Base-by-base conservation (phyloP, 495 filamentous ascomycete species). In the Lasiosphaeria ovina region DNA sequence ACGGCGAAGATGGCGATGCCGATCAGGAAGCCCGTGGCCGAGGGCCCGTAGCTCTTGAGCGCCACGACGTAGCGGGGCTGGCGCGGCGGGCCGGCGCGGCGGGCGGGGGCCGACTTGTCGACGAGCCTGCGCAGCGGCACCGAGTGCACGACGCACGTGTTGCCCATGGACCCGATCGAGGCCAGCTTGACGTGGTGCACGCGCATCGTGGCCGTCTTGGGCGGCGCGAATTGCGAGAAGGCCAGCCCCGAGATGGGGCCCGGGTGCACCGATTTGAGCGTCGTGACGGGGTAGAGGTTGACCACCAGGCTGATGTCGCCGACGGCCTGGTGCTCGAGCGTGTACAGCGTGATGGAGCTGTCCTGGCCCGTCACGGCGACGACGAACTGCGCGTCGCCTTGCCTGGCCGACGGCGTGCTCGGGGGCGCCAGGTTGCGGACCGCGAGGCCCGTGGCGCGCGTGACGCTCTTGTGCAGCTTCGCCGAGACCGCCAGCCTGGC, bases 301-400 rank as follows among this genome's bases (percentile, higher is more conserved):
- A 77, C 59, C 45, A 87, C 72, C 42, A 83, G 85, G 47, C 83
- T 78, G 55, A 81, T 67, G 35, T 65, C 70, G 44, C 62, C 69
- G 33, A 76, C 65, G 38, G 71, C 63, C 58, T 79, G 75, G 34
- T 81, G 79, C 36, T 94, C 86, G 42, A 96, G 69, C 3, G 89
- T 91, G 67, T 89, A 85, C 38, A 96, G 74, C 9, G 85, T 82
- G 63, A 97, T 87, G 16, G 90, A 91, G 64, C 85, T 84, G 68
- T 96, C 91, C 62, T 90, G 89, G 14, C 88, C 91, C 3, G 91
- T 88, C 33, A 93, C 84, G 34, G 94, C 93, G 60, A 97, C 79
- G 66, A 86, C 83, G 57, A 88, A 87, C 72, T 96, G 90, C 61
- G 86, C 81, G 58, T 87, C 83, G 56, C 77, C 78, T 40, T 83